A percentile compares a stretch with the other conserved stretches of the same genome.
Evolutionary conservation across 345 rosid species (phyloP).

Genomic region (Erysimum cheiranthoides): DNA sequence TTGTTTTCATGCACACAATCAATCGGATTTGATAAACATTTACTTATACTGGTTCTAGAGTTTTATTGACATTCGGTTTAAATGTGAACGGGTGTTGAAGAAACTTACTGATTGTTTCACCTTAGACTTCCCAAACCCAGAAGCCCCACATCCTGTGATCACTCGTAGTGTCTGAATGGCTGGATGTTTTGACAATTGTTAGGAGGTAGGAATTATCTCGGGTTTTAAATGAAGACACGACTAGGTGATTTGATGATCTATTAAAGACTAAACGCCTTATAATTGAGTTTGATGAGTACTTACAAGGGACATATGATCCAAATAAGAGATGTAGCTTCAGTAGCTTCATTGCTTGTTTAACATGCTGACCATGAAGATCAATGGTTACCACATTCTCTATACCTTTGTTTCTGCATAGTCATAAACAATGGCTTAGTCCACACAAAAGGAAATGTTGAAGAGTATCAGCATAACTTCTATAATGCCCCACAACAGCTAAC

Average conservation of each 20-base stretch:
- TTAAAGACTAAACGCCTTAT: neutral
- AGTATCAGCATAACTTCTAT: neutral
- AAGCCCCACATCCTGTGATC: constrained; percentile 89
- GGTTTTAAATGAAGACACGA: neutral
- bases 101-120: constrained; percentile 82
- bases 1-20: neutral
- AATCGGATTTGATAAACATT: neutral
- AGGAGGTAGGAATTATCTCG: neutral
- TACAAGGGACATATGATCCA: constrained; percentile 74
- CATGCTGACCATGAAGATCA: constrained; percentile 97
- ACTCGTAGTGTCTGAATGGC: constrained; percentile 86
- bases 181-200: constrained; percentile 45
- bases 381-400: constrained; percentile 85
- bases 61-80: neutral
- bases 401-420: constrained; percentile 71
- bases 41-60: neutral
- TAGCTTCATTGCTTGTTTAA: constrained; percentile 81
- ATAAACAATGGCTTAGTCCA: constrained; percentile 37
- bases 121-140: constrained; percentile 83
- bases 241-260: neutral
- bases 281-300: constrained; percentile 40
- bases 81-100: constrained; percentile 1
- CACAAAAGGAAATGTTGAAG: constrained; percentile 13
- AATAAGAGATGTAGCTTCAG: constrained; percentile 77
- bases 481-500: constrained; percentile 49